Base-by-base conservation (phyloP, 176 grass and related monocot species). In the Lolium rigidum region DNA sequence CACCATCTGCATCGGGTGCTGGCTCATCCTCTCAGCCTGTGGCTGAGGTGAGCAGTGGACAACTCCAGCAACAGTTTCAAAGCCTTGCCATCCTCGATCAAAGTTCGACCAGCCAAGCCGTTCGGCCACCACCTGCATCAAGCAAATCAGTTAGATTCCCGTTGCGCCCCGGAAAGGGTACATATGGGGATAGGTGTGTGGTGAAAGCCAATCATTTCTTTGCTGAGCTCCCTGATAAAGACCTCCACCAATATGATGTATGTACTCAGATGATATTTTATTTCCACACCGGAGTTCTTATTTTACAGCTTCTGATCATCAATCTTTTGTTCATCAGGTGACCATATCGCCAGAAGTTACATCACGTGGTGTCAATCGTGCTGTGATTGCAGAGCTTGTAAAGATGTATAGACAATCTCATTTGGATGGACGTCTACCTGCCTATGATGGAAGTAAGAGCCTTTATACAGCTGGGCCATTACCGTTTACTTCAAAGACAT, bases 161-260 rank as follows among this genome's bases (percentile, higher is more conserved):
- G 5, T 81, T 91, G 52, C 95, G 95, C 59, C 95, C 95, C 61
- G 95, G 92, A 68, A 97, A 94, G 80, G 95, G 95, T 81, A 97
- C 89, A 43, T 90, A 52, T 80, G 95, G 95, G 70, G 95, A 97
- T 26, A 89, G 86, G 80, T 97, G 95, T 85, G 88, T 94, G 37
- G 95, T 97, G 52, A 97, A 97, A 88, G 95, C 95, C n/a, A 97
- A 97, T 24, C 95, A 97, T 97, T 97, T 97, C 88, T 97, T 94
- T 80, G 95, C n/a, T 22, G 95, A 90, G 81, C 89, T 94, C 47
- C 95, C 95, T 69, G 92, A 97, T 85, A 97, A 97, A 85, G 95
- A 97, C 74, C 95, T 97, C 85, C 95, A 97, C 61, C 95, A 97
- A 81, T 97, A 97, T 6, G 95, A 97, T 72, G 95, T 97, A 94